Percentiles rank a stretch among this genome's conserved stretches.
These are phyloP conservation scores for Grosmannia huntii DNA, from an alignment of 2,329 filamentous ascomycete genomes.

Conservation along the genomic window DNA sequence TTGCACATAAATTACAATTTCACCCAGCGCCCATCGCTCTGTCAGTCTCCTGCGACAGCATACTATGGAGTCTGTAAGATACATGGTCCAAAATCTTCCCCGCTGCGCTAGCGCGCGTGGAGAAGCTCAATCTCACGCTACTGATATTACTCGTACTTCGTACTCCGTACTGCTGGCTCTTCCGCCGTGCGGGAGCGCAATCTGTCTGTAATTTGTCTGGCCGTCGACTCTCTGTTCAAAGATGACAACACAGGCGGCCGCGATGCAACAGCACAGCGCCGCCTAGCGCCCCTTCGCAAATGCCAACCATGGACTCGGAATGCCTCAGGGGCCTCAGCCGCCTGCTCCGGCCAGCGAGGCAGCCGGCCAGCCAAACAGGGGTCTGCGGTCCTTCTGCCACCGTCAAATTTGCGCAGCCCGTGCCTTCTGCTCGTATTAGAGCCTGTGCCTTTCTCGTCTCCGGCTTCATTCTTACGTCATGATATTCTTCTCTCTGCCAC, in stretches of 20 bases:
- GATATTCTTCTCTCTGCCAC: too few relatives aligned
- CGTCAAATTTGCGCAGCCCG: neutral
- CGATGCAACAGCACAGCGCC: too few relatives aligned
- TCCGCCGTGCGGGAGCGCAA: neutral
- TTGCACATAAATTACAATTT: too few relatives aligned
- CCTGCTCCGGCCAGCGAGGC: neutral
- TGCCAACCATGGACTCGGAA: neutral
- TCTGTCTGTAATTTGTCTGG: neutral
- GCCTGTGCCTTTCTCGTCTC: too few relatives aligned
- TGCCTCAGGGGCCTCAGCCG: neutral
- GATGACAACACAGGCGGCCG: too few relatives aligned
- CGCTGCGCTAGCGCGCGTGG: neutral
- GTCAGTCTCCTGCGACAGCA: neutral
- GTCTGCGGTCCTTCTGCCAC: neutral
- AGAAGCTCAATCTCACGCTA: neutral
- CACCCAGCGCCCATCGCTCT: too few relatives aligned
- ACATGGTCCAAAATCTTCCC: neutral
- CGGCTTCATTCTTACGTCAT: too few relatives aligned
- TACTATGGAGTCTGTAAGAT: too few relatives aligned
- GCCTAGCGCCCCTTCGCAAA: neutral
- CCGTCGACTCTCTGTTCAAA: too few relatives aligned
- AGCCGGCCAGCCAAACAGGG: neutral
- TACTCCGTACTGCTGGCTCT: neutral
- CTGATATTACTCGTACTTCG: neutral
- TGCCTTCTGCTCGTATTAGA: neutral